These are phyloP conservation scores for Boletus edulis DNA, from an alignment of 768 basidiomycete species.

Conservation along the genomic window DNA sequence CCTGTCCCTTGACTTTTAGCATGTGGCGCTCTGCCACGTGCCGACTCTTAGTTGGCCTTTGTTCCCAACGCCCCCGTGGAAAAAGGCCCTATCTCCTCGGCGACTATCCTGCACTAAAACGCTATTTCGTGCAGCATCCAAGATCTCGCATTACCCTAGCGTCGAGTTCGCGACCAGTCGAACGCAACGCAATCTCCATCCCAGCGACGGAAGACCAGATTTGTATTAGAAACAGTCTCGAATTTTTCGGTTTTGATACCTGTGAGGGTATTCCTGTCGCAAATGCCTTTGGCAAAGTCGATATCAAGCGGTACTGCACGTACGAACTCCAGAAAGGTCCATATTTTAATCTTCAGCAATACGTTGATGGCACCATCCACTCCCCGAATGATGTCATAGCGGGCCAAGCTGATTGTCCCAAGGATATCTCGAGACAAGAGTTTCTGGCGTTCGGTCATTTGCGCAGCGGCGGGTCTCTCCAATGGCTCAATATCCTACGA, in stretches of 20 bases:
- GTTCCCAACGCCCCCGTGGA: conserved; percentile 4
- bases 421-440: conserved; percentile 35
- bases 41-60: conserved; percentile 36
- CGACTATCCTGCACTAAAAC: background rate
- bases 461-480: conserved; percentile 42
- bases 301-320: background rate
- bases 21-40: conserved; percentile 34
- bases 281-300: background rate
- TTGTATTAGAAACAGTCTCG: no score
- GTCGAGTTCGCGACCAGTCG: background rate
- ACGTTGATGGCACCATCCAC: background rate
- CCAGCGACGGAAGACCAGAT: no score
- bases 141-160: background rate
- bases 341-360: conserved; percentile 20
- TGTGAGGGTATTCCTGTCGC: background rate
- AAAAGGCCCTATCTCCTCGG: background rate
- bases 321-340: background rate
- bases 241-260: no score
- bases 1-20: conserved; percentile 34
- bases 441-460: conserved; percentile 25
- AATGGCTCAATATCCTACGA: conserved; percentile 49
- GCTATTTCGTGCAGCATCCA: background rate
- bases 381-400: conserved; percentile 27
- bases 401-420: conserved; percentile 38
- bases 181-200: no score